These are phyloP conservation scores for Penium margaritaceum DNA, from an alignment of 139 green algal species.

Conservation along the genomic window DNA sequence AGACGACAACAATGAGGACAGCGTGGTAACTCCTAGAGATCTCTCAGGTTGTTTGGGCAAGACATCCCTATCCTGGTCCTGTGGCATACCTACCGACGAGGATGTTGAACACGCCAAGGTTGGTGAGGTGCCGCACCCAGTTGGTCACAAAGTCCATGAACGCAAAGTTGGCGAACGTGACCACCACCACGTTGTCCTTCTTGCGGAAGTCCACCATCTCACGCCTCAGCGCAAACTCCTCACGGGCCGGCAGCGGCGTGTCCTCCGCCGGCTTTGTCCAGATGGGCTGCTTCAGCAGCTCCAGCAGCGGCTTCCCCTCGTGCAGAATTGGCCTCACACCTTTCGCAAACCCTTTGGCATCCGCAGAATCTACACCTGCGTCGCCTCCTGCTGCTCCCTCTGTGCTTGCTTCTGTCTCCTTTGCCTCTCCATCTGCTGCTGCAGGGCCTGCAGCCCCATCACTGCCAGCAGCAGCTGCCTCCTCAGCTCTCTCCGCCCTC, in stretches of 20 bases:
- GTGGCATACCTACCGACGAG: conserved; percentile 59
- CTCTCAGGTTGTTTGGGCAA: too few species aligned
- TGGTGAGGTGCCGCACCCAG: conserved; percentile 72
- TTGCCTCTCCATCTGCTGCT: too few species aligned
- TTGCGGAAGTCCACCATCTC: conserved; percentile 54
- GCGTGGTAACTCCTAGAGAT: too few species aligned
- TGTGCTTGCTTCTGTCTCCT: too few species aligned
- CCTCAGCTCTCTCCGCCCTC: too few species aligned
- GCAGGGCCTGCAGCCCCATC: too few species aligned
- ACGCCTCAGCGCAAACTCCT: conserved; percentile 36
- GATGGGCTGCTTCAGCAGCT: conserved; percentile 22
- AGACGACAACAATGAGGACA: too few species aligned
- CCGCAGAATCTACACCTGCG: too few species aligned
- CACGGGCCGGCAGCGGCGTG: conserved; percentile 3
- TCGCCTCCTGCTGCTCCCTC: too few species aligned
- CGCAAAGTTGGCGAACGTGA: conserved; percentile 90
- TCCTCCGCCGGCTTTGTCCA: conserved; percentile 10
- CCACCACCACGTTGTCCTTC: conserved; percentile 60
- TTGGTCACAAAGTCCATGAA: conserved; percentile 87
- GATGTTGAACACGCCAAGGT: conserved; percentile 50
- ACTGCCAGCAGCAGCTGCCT: too few species aligned
- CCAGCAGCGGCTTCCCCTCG: conserved; percentile 11
- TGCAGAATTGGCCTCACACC: conserved; percentile 22
- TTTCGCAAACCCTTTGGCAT: conserved; percentile 18
- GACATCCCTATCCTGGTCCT: too few species aligned